A percentile compares a stretch with the other conserved stretches of the same genome.
These are phyloP conservation scores for Gigaspora rosea DNA, from an alignment of 192 early-diverging fungal species.

Conservation along the genomic window DNA sequence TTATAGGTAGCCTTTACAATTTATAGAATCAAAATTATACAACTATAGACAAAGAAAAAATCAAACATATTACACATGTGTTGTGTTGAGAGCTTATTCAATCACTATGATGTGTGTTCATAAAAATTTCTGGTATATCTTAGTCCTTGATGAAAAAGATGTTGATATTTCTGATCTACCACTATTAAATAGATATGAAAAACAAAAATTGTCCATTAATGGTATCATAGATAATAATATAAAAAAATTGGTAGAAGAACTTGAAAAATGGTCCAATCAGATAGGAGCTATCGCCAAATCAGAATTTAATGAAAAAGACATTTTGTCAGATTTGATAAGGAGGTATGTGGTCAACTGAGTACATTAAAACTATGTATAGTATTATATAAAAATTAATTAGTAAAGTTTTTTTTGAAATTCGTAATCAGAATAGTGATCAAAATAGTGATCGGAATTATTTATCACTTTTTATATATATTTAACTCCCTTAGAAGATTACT, in stretches of 20 bases:
- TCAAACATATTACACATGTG: constrained; percentile 5
- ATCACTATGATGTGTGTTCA: constrained; percentile 8
- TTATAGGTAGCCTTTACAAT: constrained; percentile 28
- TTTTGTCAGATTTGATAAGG: constrained; percentile 27
- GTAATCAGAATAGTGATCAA: no score
- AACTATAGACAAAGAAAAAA: neutral
- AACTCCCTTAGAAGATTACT: no score
- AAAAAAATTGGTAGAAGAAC: neutral
- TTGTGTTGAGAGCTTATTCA: constrained; percentile 11
- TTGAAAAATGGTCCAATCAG: constrained; percentile 7
- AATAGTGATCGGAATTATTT: no score
- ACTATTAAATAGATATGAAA: constrained; percentile 25
- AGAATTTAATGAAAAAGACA: constrained; percentile 15
- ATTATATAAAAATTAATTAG: no score
- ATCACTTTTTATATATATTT: no score
- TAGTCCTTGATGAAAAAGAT: constrained; percentile 23
- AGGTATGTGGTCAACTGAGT: no score
- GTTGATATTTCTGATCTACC: neutral
- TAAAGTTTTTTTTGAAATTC: no score
- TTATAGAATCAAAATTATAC: constrained; percentile 34
- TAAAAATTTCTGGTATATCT: constrained; percentile 4
- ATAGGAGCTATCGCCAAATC: neutral
- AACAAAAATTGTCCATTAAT: constrained; percentile 23
- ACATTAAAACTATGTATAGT: no score
- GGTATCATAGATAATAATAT: constrained; percentile 1